Base-by-base conservation (phyloP, 202 grass and related monocot genomes). In the Hordeum pubiflorum region DNA sequence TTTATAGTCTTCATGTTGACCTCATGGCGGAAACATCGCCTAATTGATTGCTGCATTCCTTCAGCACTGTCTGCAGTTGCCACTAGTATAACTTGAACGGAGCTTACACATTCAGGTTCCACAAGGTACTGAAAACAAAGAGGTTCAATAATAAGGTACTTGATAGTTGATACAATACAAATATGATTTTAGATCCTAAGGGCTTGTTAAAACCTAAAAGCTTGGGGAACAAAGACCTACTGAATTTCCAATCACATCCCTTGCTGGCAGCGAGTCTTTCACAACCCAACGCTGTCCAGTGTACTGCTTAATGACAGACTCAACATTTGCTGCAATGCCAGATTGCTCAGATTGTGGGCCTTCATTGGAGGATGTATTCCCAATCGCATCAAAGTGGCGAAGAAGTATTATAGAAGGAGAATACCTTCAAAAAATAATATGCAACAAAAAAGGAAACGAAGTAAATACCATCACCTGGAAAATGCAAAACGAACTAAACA, bases 1-100 rank as follows among this genome's bases (percentile, higher is more conserved):
- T 75, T 90, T 71, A 99, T 86, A 82, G 83, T 84, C 66, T 77
- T 91, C 96, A 93, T 99, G 83, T 88, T 91, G 54, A 99, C 84
- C 81, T 99, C 96, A 90, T 98, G 89, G 54, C 85, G 90, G 75
- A 98, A 99, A 68, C 96, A 99, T 64, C 89, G 82, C 59, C 96
- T 91, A 77, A 99, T 81, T 83, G 89, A 78, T 40, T 86, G 85
- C 38, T 90, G 90, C 65, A 95, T 77, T 78, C 92, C 96, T 86
- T 99, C 96, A 81, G 92, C 80, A 63, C 78, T 88, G 73, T 91
- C 85, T 67, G 96, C 92, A 52, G 90, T 90, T 77, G 96, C 96
- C 71, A 95, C 83, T 78, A 95, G 80, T 85, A 95, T 91, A 75
- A 95, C 80, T 79, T 89, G 86, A 74, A 82, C 82, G 3, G 74